A percentile compares a stretch with the other conserved stretches of the same genome.
These are phyloP conservation scores for Puccinia coronata DNA, from an alignment of 1,284 basidiomycete genomes.

Conservation along the genomic window DNA sequence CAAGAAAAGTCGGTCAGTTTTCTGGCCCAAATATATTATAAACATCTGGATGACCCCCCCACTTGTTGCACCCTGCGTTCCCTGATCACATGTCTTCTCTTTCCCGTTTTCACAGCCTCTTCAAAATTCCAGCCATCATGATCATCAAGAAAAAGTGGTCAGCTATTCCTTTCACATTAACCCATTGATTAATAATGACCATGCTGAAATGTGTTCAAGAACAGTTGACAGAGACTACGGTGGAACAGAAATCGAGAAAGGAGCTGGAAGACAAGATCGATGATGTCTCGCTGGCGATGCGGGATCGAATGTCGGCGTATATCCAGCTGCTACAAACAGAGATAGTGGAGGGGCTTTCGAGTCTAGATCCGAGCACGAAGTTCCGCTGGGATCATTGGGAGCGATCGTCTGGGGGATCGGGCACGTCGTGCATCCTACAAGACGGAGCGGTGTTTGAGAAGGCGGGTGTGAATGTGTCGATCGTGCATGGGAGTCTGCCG, in stretches of 20 bases:
- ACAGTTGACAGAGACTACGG: no score
- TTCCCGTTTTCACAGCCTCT: conserved; percentile 10
- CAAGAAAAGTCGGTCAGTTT: conserved; percentile 21
- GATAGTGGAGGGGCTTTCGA: conserved; percentile 78
- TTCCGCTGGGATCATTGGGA: conserved; percentile 89
- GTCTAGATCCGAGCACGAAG: conserved; percentile 71
- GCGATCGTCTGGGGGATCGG: conserved; percentile 78
- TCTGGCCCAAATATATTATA: background rate
- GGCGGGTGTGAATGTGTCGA: conserved; percentile 91
- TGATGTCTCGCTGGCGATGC: conserved; percentile 65
- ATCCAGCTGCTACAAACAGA: conserved; percentile 76
- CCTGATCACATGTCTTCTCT: background rate
- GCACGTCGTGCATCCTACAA: conserved; percentile 83
- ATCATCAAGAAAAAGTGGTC: conserved; percentile 25
- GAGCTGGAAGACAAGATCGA: no score
- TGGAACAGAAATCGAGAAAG: no score
- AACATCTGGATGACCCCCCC: background rate
- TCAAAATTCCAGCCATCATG: background rate
- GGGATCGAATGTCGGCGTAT: conserved; percentile 76
- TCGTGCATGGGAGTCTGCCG: conserved; percentile 85
- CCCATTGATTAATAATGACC: no score
- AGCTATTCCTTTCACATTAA: no score
- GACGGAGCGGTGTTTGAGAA: conserved; percentile 81
- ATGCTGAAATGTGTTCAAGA: no score
- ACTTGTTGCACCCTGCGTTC: background rate